Percentiles rank a stretch among this genome's conserved stretches.
Conservation (phyloP, 768 basidiomycete species). For the Mrakia gelida region DNA sequence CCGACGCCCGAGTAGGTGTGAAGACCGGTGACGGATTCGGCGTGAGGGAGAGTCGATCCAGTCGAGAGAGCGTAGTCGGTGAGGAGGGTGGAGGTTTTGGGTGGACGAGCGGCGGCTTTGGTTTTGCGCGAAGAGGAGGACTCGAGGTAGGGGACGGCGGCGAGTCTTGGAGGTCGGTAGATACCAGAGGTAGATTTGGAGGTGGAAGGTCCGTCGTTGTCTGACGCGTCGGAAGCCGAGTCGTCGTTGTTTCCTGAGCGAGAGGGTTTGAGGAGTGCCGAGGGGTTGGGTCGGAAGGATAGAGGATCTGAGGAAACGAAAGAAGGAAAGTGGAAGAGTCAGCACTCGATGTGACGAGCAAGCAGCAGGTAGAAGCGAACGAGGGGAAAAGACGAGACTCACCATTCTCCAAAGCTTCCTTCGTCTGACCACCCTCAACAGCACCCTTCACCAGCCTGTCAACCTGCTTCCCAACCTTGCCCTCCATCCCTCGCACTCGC, state of each 20-base stretch:
- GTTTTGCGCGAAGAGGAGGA: neutral
- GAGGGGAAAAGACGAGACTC: neutral
- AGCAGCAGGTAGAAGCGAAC: neutral
- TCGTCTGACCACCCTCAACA: conserved; percentile 53
- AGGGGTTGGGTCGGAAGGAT: conserved; percentile 84
- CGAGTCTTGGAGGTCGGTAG: conserved; percentile 51
- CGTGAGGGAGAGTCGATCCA: conserved; percentile 20
- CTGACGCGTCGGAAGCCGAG: conserved; percentile 41
- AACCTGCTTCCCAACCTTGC: conserved; percentile 88
- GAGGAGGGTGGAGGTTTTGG: conserved; percentile 26
- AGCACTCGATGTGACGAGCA: conserved; percentile 13
- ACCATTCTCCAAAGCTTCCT: conserved; percentile 40
- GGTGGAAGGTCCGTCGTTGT: conserved; percentile 42
- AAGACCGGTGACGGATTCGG: conserved; percentile 29
- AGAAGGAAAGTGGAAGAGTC: neutral
- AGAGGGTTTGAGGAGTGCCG: conserved; percentile 54
- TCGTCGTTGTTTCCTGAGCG: conserved; percentile 19
- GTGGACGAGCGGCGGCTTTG: conserved; percentile 20
- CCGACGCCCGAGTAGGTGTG: conserved; percentile 18
- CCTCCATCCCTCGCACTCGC: conserved; percentile 77
- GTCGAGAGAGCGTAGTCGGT: conserved; percentile 32
- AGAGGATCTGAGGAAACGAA: conserved; percentile 64
- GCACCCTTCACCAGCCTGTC: conserved; percentile 76
- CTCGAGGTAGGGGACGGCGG: conserved; percentile 30
- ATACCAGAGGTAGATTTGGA: conserved; percentile 50